Base-by-base conservation (phyloP, 805 yeast genomes). In the Metschnikowia shivogae region DNA sequence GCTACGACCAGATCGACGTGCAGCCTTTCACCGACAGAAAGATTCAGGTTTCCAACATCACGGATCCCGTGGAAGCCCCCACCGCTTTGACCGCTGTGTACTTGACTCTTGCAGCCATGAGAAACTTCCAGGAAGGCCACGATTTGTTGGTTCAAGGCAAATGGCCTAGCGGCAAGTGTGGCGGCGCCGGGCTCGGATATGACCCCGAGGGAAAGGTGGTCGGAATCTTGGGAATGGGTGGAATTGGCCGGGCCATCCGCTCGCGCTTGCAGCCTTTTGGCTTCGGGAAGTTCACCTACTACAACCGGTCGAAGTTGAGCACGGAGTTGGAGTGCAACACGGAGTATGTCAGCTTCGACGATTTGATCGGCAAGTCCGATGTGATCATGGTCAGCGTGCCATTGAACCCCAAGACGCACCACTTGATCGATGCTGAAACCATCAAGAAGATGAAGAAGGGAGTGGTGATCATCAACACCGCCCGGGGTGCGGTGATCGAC, bases 181-280 rank as follows among this genome's bases (percentile, higher is more conserved):
- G 63, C 3, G 85, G 83, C 2, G 76, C 82, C 1, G 75, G 81
- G 6, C 64, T 80, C 38, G 95, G 95, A 6, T 76, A 77, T 57
- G 90, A 84, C 57, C 95, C 95, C 13, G 80, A 73, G 50, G 88
- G 87, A 7, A 83, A 84, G 59, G 73, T 73, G 14, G 82, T 89
- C 19, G 96, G 96, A 39, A 81, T 89, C 44, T 70, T 85, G 42
- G 96, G 96, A 12, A 75, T 89, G 78, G 96, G 96, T 29, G 95
- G 95, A 30, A 88, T 89, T 65, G 96, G 96, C 38, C 78, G 89
- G 47, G 86, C 87, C 27, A 81, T 89, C 42, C 74, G 88, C 43
- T 79, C 81, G 52, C 76, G 92, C 55, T 72, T 86, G 50, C 65
- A 67, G 52, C 90, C 92, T 7, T 88, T 89, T 64, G 95, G 93